Percentiles rank a stretch among this genome's conserved stretches.
Evolutionary conservation across 2,329 filamentous ascomycete species (phyloP).

Genomic region (Claviceps monticola): DNA sequence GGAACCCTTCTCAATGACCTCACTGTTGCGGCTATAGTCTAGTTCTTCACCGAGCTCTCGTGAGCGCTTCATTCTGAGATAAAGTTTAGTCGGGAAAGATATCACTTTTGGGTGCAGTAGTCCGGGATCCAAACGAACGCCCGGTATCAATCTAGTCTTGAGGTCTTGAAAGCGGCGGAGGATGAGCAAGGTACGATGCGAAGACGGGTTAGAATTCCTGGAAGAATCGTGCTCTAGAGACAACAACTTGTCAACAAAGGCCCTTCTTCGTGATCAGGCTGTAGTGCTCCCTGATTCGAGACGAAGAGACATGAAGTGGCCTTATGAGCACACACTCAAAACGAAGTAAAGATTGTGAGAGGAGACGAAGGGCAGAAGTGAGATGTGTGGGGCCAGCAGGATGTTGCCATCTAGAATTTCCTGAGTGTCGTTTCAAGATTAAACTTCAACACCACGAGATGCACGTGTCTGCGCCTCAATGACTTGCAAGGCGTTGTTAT

Average conservation of each 20-base stretch:
- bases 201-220: too few relatives aligned
- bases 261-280: neutral
- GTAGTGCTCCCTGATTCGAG: neutral
- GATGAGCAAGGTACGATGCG: neutral
- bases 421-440: too few relatives aligned
- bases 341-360: neutral
- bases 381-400: neutral
- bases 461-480: too few relatives aligned
- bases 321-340: neutral
- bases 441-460: too few relatives aligned
- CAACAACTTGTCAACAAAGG: neutral
- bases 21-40: slow-evolving; percentile 15
- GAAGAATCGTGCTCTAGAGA: neutral
- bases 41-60: slow-evolving; percentile 40
- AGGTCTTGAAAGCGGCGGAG: neutral
- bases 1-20: slow-evolving; percentile 6
- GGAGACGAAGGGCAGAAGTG: neutral
- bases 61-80: slow-evolving; percentile 45
- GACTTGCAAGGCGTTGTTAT: too few relatives aligned
- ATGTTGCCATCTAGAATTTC: neutral
- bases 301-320: neutral
- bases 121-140: neutral
- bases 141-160: neutral
- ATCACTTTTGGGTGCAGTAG: slow-evolving; percentile 6
- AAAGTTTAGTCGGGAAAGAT: slow-evolving; percentile 2